Conservation (phyloP, 2,329 filamentous ascomycete species). For the Aureobasidium sp. region DNA sequence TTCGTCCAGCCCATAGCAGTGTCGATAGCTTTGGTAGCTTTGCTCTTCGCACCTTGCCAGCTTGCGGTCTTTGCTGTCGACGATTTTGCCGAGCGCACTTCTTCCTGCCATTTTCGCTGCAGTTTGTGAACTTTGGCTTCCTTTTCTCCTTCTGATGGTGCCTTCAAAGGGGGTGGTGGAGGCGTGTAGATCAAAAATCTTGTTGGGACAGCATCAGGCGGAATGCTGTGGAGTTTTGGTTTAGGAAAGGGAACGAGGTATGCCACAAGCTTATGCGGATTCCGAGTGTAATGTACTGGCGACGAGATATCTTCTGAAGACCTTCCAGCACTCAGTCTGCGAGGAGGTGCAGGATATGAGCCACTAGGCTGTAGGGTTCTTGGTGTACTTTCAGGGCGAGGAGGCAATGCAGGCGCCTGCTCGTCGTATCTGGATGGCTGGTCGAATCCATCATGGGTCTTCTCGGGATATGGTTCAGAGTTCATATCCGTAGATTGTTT, state of each 20-base stretch:
- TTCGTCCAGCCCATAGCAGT: constrained; percentile 38
- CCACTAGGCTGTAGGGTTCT: not conserved
- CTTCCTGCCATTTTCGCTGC: constrained; percentile 41
- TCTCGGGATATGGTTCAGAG: not conserved
- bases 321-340: not conserved
- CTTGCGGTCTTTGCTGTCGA: constrained; percentile 34
- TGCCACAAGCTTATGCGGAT: constrained; percentile 37
- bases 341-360: constrained; percentile 1
- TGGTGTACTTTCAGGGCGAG: not conserved
- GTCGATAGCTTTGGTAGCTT: constrained; percentile 35
- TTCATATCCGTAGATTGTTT: not conserved
- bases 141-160: constrained; percentile 36
- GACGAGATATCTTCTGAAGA: constrained; percentile 23
- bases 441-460: not conserved
- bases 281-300: constrained; percentile 35
- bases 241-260: constrained; percentile 42
- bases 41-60: constrained; percentile 39
- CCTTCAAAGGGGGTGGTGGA: constrained; percentile 36
- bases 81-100: constrained; percentile 38
- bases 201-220: constrained; percentile 30
- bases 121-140: constrained; percentile 38
- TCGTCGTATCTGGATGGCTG: not conserved
- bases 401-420: constrained; percentile 3
- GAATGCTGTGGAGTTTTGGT: constrained; percentile 31
- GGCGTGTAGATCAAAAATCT: constrained; percentile 42